Base-by-base conservation (phyloP, 257 asterid species). In the Solanum megistacrolobum region DNA sequence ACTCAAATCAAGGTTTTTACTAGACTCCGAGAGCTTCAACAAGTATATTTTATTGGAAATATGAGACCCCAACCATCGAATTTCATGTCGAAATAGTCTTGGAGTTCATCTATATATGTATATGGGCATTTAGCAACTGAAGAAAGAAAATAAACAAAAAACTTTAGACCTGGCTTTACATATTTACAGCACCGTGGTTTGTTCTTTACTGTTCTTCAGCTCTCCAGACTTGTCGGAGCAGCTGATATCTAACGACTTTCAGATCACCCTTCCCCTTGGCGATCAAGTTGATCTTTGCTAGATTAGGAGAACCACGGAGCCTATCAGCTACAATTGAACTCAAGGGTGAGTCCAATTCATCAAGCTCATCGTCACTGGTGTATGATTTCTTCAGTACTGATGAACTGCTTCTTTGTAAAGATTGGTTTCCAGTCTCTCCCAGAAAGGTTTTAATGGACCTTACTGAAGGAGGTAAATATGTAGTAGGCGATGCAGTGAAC, bases 321-420 rank as follows among this genome's bases (percentile, higher is more conserved):
- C 91, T 91, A 65, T 94, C 98, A 3, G 93, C 93, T 41, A 95
- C 84, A n/a, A 96, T 89, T 4, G 93, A 89, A 65, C 94, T 94
- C 93, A 96, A 90, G 29, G 98, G 95, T 1, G 95, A 92, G 86
- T 94, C 94, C 20, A 96, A 91, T 89, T 94, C 99, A 31, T 94
- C 95, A 2, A 96, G 90, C 92, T 96, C 99, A 72, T 96, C 98
- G 13, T 96, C 99, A 35, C 99, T 96, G 13, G 92, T 92, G 89
- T 92, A 89, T 3, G 98, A 91, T 85, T 95, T 96, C 35, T 88
- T 90, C 20, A 97, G 92, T 52, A 94, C 88, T 12, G 96, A 89
- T 52, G 95, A 89, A 72, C 93, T 88, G 89, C 92, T 93, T 65
- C 90, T 92, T 41, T 90, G 90, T 3, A 91, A 90, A 58, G 91